A percentile compares a stretch with the other conserved stretches of the same genome.
These are phyloP conservation scores for Keqinozyma sinolaborantium DNA, from an alignment of 1,139 yeast species.

Conservation along the genomic window DNA sequence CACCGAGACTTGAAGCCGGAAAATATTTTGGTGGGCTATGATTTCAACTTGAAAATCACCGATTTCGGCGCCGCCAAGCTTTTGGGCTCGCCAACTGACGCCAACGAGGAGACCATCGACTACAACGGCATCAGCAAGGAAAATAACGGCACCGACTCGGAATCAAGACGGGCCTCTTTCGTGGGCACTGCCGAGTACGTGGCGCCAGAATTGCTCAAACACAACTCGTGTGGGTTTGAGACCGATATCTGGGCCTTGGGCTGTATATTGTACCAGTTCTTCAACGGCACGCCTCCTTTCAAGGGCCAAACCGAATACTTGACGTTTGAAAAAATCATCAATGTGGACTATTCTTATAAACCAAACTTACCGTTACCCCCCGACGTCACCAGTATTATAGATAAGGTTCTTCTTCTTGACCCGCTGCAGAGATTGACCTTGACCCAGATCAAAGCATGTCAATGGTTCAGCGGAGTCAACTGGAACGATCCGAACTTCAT, in stretches of 20 bases:
- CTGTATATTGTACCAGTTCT: slow-evolving; percentile 87
- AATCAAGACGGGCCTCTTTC: slow-evolving; percentile 66
- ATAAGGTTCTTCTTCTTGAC: slow-evolving; percentile 56
- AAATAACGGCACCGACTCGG: slow-evolving; percentile 5
- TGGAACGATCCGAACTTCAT: slow-evolving; percentile 42
- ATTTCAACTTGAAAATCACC: slow-evolving; percentile 84
- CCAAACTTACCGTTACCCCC: slow-evolving; percentile 68
- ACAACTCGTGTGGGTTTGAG: slow-evolving; percentile 80
- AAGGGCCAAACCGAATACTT: slow-evolving; percentile 93
- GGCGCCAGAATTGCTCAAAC: slow-evolving; percentile 85
- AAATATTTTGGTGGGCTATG: slow-evolving; percentile 74
- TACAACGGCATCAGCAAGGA: slow-evolving; percentile 27
- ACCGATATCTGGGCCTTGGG: slow-evolving; percentile 98
- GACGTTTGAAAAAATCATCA: slow-evolving; percentile 90
- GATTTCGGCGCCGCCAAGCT: slow-evolving; percentile 98
- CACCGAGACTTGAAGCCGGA: slow-evolving; percentile 97
- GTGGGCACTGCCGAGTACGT: slow-evolving; percentile 68
- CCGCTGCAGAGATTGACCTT: slow-evolving; percentile 31
- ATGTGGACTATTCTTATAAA: slow-evolving; percentile 76
- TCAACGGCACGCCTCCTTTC: slow-evolving; percentile 94
- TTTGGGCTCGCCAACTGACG: slow-evolving; percentile 43
- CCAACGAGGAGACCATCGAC: slow-evolving; percentile 30
- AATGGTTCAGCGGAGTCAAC: slow-evolving; percentile 38
- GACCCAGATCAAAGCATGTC: slow-evolving; percentile 30
- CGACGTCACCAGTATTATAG: slow-evolving; percentile 63